Base-by-base conservation (phyloP, 1,284 basidiomycete genomes). In the Pyrrhoderma lamaoense region DNA sequence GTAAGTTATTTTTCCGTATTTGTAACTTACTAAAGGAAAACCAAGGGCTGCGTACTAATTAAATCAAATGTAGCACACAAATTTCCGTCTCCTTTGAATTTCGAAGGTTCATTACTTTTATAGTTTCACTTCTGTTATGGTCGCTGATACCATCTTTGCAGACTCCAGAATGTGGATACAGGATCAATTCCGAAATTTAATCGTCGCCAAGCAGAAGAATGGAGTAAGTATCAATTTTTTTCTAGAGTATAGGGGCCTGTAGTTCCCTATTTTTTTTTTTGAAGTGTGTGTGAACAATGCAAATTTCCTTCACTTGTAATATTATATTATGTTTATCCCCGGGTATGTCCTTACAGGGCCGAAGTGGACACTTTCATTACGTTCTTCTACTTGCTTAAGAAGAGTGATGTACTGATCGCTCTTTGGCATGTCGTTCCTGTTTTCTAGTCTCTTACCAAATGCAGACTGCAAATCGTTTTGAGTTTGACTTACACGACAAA, bases 121-220 rank as follows among this genome's bases (percentile, higher is more conserved):
- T 58, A 18, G 34, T 45, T 43, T 31, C 27, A 37, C 47, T 57
- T 44, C 53, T 36, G 11, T 23, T 38, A 31, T 27, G 52, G 51
- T 58, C 51, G 51, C 57, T 60, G 56, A 60, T 56, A 31, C 47
- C 31, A 39, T 52, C 59, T 52, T 55, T 64, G 62, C 54, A 67
- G 68, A 55, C 56, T 69, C 40, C 64, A 67, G 49, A 66, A 67
- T 49, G 56, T 64, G 23, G 66, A 69, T 52, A 56, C 55, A 48
- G 57, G 58, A 39, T 49, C 56, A 3, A 56, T 61, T 23, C 74
- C 76, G 9, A 68, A 75, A 34, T 80, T 85, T 67, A 82, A 77
- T 57, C 75, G 77, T 13, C 75, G 79, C 58, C 81, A 85, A 53
- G 79, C 80, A 0, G 76, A 85, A 60, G 82, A 87, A 60, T 88